Base-by-base conservation (phyloP, 1,139 yeast species). In the Blastobotrys ciferrii region DNA sequence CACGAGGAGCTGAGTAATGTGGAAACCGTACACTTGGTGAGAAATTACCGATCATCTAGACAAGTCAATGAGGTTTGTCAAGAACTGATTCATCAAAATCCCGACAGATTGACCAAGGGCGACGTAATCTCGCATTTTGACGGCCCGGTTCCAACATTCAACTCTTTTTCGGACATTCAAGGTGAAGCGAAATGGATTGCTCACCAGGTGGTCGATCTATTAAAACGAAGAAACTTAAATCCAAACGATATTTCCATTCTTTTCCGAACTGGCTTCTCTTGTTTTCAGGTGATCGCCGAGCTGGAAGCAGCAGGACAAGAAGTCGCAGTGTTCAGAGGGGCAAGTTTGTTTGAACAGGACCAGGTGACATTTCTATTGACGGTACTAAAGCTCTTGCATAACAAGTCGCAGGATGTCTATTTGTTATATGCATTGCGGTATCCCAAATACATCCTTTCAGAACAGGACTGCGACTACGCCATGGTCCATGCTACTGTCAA, bases 1-100 rank as follows among this genome's bases (percentile, higher is more conserved):
- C 65, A 66, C 32, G 60, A 65, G 0, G 67, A 74, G 48, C 82
- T 80, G 53, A 67, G 68, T 0, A 50, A 63, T 9, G 60, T 65
- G 1, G 55, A 65, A 5, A 65, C 66, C 9, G 70, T 83, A 1
- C 66, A 75, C 2, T 70, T 92, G 50, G 71, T 73, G 18, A 80
- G 82, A 52, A 92, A 91, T 63, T 92, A 91, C 64, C 72, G 98
- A 46, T 88, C 96, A 0, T 81, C 95, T 0, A 70, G 75, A 25
- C 79, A 75, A 38, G 84, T 92, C 32, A 68, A 91, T 4, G 66
- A 73, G 25, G 63, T 84, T 5, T 83, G 96, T 11, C 88, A 86
- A 56, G 57, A 65, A 0, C 64, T 89, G 12, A 87, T 91, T 78
- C 69, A 74, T 44, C 84, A 81, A 54, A 88, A 84, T 41, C 46